Evolutionary conservation across 2,329 filamentous ascomycete species (phyloP).

Genomic region (Diplodia sapinea): DNA sequence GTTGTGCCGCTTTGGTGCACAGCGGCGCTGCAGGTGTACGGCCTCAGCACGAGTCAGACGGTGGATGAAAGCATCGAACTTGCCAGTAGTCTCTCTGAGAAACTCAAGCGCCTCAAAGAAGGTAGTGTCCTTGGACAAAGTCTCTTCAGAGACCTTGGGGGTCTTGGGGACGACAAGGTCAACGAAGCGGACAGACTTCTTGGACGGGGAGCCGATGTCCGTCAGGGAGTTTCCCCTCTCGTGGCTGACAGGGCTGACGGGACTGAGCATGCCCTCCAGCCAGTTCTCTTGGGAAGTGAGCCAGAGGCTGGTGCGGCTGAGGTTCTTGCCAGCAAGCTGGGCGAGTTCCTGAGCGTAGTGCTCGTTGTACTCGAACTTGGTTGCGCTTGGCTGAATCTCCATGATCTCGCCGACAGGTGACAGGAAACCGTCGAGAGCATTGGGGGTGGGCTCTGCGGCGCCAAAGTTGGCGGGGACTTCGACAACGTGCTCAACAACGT

Average conservation of each 20-base stretch:
- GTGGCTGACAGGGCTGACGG: conserved; percentile 34
- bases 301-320: conserved; percentile 87
- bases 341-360: conserved; percentile 76
- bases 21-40: conserved; percentile 80
- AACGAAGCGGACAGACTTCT: conserved; percentile 80
- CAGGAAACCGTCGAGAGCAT: conserved; percentile 61
- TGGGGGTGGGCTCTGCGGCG: conserved; percentile 49
- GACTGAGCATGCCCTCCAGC: conserved; percentile 57
- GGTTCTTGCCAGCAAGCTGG: conserved; percentile 71
- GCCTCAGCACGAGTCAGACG: conserved; percentile 86
- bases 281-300: conserved; percentile 81
- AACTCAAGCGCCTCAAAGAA: conserved; percentile 89
- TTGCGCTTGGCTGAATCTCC: conserved; percentile 68
- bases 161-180: conserved; percentile 38
- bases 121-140: conserved; percentile 66
- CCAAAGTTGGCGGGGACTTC: conserved; percentile 27
- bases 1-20: conserved; percentile 72
- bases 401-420: conserved; percentile 54
- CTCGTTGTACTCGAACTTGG: conserved; percentile 74
- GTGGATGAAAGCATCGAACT: conserved; percentile 81
- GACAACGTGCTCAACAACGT: conserved; percentile 31
- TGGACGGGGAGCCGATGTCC: conserved; percentile 54
- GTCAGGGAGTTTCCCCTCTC: conserved; percentile 20
- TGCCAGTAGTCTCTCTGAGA: conserved; percentile 68
- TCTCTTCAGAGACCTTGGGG: conserved; percentile 37